phyloP scores from a whole-genome alignment of 306 rosid species.

The Malus sieversii region DNA sequence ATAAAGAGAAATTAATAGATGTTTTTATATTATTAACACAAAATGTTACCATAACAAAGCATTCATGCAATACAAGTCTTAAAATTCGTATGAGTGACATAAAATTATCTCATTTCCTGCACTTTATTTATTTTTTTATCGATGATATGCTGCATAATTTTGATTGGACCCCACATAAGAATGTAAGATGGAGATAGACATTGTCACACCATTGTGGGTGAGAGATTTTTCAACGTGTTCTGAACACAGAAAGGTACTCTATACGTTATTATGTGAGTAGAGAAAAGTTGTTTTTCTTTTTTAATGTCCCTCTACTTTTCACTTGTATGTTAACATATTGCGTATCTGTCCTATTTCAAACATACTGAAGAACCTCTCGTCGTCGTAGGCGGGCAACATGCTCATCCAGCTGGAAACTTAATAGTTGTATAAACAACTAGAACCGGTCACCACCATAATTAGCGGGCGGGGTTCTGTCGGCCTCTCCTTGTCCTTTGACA shows the following conservation, averaged over 20 bases:
- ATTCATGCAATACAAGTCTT: not conserved
- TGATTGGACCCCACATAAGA: not conserved
- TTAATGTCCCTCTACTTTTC: fast-evolving
- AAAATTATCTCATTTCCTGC: too few relatives aligned
- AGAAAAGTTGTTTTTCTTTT: too few relatives aligned
- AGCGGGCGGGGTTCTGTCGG: not conserved
- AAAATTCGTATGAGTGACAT: not conserved
- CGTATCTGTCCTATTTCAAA: too few relatives aligned
- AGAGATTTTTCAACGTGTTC: too few relatives aligned
- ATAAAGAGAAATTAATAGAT: fast-evolving
- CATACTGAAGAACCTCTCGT: too few relatives aligned
- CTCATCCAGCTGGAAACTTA: conserved; percentile 13
- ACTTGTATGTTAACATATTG: too few relatives aligned
- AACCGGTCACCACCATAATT: not conserved
- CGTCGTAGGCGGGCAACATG: not conserved
- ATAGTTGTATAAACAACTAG: not conserved
- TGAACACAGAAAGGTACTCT: too few relatives aligned
- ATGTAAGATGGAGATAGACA: not conserved
- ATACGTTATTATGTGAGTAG: too few relatives aligned
- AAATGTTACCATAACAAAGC: fast-evolving
- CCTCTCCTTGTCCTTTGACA: not conserved
- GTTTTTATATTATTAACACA: too few relatives aligned
- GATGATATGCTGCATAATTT: not conserved
- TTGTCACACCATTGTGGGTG: not conserved
- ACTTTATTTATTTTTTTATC: not conserved